These are phyloP conservation scores for Mycocentrospora acerina DNA, from an alignment of 2,329 filamentous ascomycete species.

Conservation along the genomic window DNA sequence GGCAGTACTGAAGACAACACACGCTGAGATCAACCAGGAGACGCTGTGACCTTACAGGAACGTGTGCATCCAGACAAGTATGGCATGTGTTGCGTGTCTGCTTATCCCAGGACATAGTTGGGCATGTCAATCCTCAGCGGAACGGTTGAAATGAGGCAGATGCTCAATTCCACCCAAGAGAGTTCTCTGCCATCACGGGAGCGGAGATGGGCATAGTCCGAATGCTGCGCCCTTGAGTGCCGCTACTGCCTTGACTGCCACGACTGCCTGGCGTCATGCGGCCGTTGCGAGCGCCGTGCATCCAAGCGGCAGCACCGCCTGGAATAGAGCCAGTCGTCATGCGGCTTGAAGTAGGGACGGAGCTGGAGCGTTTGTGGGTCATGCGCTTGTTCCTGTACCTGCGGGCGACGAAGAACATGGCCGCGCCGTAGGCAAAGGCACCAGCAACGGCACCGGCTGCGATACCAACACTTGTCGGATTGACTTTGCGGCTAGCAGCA, in stretches of 20 bases:
- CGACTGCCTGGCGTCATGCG: conserved; percentile 45
- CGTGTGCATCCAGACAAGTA: conserved; percentile 18
- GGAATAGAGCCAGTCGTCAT: conserved; percentile 39
- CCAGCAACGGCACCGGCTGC: conserved; percentile 75
- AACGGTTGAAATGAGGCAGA: background rate
- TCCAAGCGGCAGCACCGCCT: conserved; percentile 51
- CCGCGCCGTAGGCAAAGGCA: conserved; percentile 84
- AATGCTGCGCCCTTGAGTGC: conserved; percentile 65
- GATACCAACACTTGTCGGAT: conserved; percentile 67
- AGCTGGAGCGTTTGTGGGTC: conserved; percentile 75
- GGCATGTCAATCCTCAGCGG: background rate
- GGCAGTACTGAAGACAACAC: conserved; percentile 8
- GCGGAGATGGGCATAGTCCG: conserved; percentile 78
- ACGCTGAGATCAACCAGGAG: conserved; percentile 8
- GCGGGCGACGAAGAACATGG: conserved; percentile 91
- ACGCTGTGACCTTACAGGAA: conserved; percentile 5
- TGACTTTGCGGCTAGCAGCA: conserved; percentile 57
- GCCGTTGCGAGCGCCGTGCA: conserved; percentile 46
- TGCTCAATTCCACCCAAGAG: conserved; percentile 86
- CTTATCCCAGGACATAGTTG: conserved; percentile 24
- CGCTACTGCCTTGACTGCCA: conserved; percentile 47
- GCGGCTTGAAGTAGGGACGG: conserved; percentile 69
- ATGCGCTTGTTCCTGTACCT: conserved; percentile 86
- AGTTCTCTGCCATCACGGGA: conserved; percentile 91
- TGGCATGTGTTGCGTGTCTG: conserved; percentile 4